Evolutionary conservation across 345 rosid species (phyloP), one percentile per base, ranked within the genome.

Genomic region (Sonneratia caseolaris): DNA sequence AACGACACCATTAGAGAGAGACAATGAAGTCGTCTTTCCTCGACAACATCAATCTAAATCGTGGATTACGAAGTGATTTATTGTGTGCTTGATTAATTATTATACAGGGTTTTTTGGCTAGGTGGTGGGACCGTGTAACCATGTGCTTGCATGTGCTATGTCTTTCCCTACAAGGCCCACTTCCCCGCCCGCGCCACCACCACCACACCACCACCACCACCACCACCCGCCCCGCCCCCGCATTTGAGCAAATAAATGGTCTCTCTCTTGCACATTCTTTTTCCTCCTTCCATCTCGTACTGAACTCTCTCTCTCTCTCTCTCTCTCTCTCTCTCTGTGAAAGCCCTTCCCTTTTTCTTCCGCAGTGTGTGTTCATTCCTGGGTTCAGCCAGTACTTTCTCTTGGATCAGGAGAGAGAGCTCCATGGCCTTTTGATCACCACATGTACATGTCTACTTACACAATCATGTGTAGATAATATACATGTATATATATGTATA

Each of bases 81-180:
- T 27, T 27, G 32, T 21, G 19, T 5, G 22, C 59, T 5, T 53
- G 18, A 18, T 53, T 18, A 18, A 47, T 47, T 13, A 40, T 47
- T 13, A 40, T 47, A 3, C 9, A 47, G 15, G 51, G 13, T 47
- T 47, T 47, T 47, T 13, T 47, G 15, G 51, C 51, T 47, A 2
- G 71, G 73, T 59, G 75, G 89, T 81, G 89, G 91, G 88, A 67
- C 88, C 83, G 68, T 21, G 5, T 48, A 66, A n/a, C 87, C 98
- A 93, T 93, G 98, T 93, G 98, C 95, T 32, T 78, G 91, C 98
- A 93, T 93, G 98, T 93, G 98, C 88, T 77, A 81, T 87, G 93
- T 90, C 93, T 87, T 77, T 85, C 89, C 87, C 92, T 70, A 24
- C 21, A 19, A 71, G 88, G 77, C 91, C 93, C 96, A 86, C 90